Evolutionary conservation across 1,284 basidiomycete species (phyloP), one percentile per base, ranked within the genome.

Genomic region (Trichosporon inkin): DNA sequence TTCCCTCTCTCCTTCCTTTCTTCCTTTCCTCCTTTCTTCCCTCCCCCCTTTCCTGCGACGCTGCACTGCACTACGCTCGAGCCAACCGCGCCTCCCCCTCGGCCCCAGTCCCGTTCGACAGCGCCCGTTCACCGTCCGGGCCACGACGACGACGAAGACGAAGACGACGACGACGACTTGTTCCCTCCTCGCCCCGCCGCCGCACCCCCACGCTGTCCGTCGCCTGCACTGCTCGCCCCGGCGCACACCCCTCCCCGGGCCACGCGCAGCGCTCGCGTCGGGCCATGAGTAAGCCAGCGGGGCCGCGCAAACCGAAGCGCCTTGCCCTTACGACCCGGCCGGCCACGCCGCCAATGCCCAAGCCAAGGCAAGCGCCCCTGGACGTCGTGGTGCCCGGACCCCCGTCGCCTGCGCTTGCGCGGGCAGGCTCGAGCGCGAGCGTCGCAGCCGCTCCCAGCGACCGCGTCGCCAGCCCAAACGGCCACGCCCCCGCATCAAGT

Each of bases 351-450:
- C 44, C 44, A 28, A 49, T 49, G 44, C 44, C 44, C n/a, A 49
- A 32, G 28, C 28, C 28, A 32, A 32, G 8, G 28, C 28, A 7
- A 40, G 14, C 7, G 38, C 51, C 51, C 51, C 34, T 51, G 28
- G 58, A 38, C 58, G 17, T 59, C 24, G 55, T 40, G 62, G 55
- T 40, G 62, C 58, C 32, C 38, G 59, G 58, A 17, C 62, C 62
- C 38, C 44, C 59, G 7, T 57, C 56, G 10, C 19, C 44, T 49
- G 22, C n/a, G n/a, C n/a, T n/a, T n/a, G 16, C 44, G n/a, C 16
- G 44, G 44, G 52, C 59, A 13, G 62, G 62, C 62, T 63, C 62
- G 59, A 61, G 62, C 59, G 58, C 52, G 41, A 53, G 39, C 54
- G 36, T 20, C 34, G 28, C 41, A n/a, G 41, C 28, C 13, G 22